phyloP scores from a whole-genome alignment of 352 stramenopile genomes.

The Thraustochytrium striatum region DNA sequence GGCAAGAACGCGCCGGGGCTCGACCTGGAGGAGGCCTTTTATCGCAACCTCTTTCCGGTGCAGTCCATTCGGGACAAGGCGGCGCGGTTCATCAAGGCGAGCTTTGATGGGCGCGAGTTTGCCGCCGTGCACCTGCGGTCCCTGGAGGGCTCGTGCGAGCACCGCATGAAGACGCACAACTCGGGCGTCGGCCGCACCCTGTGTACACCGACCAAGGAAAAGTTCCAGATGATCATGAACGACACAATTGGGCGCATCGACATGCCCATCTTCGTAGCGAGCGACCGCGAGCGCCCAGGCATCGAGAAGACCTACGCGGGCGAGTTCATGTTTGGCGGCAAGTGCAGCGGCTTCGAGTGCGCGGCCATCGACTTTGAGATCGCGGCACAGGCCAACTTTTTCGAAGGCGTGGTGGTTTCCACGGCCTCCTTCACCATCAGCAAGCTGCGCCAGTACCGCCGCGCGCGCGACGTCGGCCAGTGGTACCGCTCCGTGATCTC shows the following conservation, averaged over 20 bases:
- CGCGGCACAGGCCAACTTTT: background rate
- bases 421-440: background rate
- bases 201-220: background rate
- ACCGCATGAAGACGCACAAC: background rate
- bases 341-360: background rate
- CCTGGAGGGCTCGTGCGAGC: background rate
- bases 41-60: background rate
- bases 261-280: background rate
- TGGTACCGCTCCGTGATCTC: background rate
- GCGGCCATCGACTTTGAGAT: too few relatives aligned
- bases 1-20: too few relatives aligned
- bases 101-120: background rate
- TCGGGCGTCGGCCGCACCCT: background rate
- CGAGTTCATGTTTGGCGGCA: background rate
- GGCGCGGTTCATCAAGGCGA: background rate
- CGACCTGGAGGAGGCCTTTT: too few relatives aligned
- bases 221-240: background rate
- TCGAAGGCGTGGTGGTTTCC: background rate
- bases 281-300: background rate
- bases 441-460: background rate
- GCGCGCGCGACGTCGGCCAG: background rate
- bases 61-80: background rate
- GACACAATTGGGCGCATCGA: constrained; percentile 3
- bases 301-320: background rate
- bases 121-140: background rate